These are phyloP conservation scores for Fraxinus excelsior DNA, from an alignment of 257 asterid species.

Conservation along the genomic window DNA sequence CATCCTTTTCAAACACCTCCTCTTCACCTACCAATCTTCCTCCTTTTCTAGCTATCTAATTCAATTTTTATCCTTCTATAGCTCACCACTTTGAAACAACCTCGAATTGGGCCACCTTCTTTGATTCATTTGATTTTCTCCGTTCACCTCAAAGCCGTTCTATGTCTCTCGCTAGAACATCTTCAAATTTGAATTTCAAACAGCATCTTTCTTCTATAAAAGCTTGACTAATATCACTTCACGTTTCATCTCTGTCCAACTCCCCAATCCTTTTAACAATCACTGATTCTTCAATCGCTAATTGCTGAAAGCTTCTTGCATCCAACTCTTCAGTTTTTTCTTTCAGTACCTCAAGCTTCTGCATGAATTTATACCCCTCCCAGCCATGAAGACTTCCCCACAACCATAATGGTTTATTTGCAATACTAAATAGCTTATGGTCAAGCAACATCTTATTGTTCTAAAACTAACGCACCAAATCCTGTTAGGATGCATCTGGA, in stretches of 20 bases:
- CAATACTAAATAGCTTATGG: not conserved
- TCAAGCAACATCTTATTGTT: not conserved
- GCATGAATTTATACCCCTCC: not conserved
- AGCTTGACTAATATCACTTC: not conserved
- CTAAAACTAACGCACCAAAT: not conserved
- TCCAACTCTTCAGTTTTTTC: not conserved
- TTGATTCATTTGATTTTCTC: not conserved
- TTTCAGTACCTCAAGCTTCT: not conserved
- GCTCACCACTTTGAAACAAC: not conserved
- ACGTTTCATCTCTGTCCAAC: not conserved
- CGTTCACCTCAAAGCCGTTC: not conserved
- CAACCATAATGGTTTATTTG: not conserved
- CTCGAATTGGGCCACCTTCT: not conserved
- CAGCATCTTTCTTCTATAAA: not conserved
- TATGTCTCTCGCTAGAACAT: not conserved
- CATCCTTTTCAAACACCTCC: not conserved
- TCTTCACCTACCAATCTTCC: not conserved
- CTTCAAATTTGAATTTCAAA: not conserved
- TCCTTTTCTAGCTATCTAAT: not conserved
- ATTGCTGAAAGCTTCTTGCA: not conserved
- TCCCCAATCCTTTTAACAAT: not conserved
- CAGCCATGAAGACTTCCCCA: not conserved
- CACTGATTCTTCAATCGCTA: not conserved
- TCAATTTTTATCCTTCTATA: not conserved
- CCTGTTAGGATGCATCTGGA: too few relatives aligned